Conservation (phyloP, 2,329 filamentous ascomycete genomes). For the Pestalotiopsis sp. region DNA sequence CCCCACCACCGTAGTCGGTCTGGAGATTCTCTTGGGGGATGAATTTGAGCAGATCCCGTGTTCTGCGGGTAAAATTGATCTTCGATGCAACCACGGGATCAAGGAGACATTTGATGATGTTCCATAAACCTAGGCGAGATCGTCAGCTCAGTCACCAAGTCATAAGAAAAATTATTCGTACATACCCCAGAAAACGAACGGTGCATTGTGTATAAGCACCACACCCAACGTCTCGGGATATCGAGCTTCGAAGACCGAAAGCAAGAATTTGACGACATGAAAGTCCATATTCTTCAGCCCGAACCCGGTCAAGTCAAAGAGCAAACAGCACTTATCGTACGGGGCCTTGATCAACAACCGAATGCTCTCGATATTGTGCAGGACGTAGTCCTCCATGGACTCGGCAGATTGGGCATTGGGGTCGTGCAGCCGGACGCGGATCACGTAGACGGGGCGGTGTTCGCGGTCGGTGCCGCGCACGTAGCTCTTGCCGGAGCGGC, state of each 20-base stretch:
- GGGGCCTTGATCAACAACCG: constrained; percentile 25
- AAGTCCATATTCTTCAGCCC: constrained; percentile 76
- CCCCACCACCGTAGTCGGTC: constrained; percentile 66
- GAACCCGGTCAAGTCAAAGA: constrained; percentile 75
- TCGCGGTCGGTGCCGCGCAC: constrained; percentile 36
- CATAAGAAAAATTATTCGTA: background rate
- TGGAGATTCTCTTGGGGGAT: constrained; percentile 60
- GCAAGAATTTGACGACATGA: constrained; percentile 74
- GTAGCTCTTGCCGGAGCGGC: constrained; percentile 38
- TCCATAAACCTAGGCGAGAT: constrained; percentile 41
- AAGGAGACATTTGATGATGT: constrained; percentile 72
- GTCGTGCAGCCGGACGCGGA: constrained; percentile 34
- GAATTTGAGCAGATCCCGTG: constrained; percentile 61
- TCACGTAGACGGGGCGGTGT: constrained; percentile 35
- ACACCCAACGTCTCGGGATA: constrained; percentile 72
- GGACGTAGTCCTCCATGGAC: constrained; percentile 36
- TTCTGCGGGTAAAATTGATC: constrained; percentile 66
- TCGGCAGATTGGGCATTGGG: constrained; percentile 32
- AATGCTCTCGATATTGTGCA: constrained; percentile 39
- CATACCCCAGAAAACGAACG: constrained; percentile 64
- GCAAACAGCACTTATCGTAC: constrained; percentile 34
- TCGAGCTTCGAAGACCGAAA: constrained; percentile 77
- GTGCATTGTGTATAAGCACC: constrained; percentile 73
- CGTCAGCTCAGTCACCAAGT: background rate
- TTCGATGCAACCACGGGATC: constrained; percentile 74